Percentiles rank a stretch among this genome's conserved stretches.
phyloP scores from a whole-genome alignment of 805 yeast species.

The Teunomyces aglyptinius region DNA sequence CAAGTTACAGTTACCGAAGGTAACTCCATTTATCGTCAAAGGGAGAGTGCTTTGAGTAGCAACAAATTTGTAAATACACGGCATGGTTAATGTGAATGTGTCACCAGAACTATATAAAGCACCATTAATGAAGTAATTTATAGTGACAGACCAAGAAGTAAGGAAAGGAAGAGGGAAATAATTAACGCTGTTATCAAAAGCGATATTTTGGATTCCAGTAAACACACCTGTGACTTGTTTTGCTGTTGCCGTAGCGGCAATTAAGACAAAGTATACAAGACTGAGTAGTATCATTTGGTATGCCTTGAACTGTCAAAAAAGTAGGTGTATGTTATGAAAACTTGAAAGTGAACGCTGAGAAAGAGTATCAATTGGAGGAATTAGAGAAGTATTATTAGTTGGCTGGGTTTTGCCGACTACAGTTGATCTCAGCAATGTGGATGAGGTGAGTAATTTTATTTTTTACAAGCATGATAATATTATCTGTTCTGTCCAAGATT shows the following conservation, averaged over 20 bases:
- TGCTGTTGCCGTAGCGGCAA: constrained; percentile 5
- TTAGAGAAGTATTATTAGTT: too few relatives aligned
- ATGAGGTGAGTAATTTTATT: too few relatives aligned
- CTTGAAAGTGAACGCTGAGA: too few relatives aligned
- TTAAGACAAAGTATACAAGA: background rate
- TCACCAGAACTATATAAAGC: constrained; percentile 19
- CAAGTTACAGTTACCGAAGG: constrained; percentile 10
- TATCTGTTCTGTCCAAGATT: too few relatives aligned
- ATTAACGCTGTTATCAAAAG: constrained; percentile 10
- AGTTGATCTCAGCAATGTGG: too few relatives aligned
- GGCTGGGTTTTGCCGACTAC: too few relatives aligned
- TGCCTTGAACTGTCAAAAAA: too few relatives aligned
- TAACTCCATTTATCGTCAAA: constrained; percentile 5
- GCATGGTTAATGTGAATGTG: constrained; percentile 24
- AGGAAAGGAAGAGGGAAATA: constrained; percentile 3
- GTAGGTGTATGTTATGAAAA: too few relatives aligned
- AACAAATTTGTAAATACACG: constrained; percentile 25
- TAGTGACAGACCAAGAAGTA: constrained; percentile 17
- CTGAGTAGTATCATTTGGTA: background rate
- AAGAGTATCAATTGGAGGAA: too few relatives aligned
- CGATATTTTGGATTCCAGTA: constrained; percentile 12
- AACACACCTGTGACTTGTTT: constrained; percentile 16
- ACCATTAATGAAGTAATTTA: constrained; percentile 20
- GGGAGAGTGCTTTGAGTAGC: constrained; percentile 10
- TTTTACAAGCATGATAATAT: too few relatives aligned